These are phyloP conservation scores for Chenopodium quinoa DNA, from an alignment of 148 eudicot species.

Conservation along the genomic window DNA sequence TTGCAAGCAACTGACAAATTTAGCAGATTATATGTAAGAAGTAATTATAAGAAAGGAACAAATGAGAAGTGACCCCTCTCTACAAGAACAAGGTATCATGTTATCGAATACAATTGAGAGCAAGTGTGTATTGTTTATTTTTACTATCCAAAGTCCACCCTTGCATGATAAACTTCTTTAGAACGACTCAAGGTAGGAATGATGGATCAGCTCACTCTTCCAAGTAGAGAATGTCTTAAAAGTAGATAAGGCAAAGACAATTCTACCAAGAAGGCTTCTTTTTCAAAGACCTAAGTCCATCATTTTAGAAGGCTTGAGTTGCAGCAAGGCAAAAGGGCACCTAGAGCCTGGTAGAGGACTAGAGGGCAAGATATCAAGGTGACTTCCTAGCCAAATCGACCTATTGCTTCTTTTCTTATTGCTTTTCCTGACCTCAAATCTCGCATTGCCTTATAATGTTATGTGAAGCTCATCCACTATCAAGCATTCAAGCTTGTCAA, in stretches of 20 bases:
- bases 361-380: neutral
- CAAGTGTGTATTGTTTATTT: neutral
- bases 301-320: no score
- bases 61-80: neutral
- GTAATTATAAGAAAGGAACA: neutral
- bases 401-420: neutral
- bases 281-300: neutral
- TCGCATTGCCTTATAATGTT: neutral
- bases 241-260: neutral
- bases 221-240: neutral
- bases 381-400: neutral
- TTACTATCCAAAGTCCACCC: neutral
- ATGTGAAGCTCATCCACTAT: neutral
- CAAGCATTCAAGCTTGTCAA: neutral
- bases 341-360: neutral
- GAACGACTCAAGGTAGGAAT: neutral
- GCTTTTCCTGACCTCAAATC: neutral
- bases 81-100: neutral
- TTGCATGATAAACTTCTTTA: neutral
- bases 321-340: neutral
- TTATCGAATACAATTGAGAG: neutral
- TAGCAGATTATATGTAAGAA: neutral
- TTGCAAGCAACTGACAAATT: slow-evolving; percentile 60
- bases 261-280: neutral
- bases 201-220: neutral